Percentiles rank a stretch among this genome's conserved stretches.
Conservation (phyloP, 2,329 filamentous ascomycete genomes). For the Nothophaeocryptopus gaeumannii region DNA sequence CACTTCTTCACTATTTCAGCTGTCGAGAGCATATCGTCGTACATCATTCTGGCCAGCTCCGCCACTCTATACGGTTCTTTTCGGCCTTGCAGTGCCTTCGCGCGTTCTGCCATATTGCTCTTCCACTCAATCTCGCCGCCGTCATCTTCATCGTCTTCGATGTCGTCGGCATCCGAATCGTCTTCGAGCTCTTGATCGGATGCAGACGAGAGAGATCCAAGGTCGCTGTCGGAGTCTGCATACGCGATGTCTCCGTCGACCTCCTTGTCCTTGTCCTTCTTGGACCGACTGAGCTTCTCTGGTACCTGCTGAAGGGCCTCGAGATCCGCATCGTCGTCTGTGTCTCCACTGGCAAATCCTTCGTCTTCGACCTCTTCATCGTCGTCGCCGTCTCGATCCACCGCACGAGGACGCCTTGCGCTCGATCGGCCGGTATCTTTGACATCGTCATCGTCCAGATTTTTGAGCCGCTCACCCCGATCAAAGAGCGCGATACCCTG, state of each 20-base stretch:
- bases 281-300: slow-evolving; percentile 51
- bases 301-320: slow-evolving; percentile 42
- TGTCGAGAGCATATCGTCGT: slow-evolving; percentile 75
- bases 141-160: slow-evolving; percentile 52
- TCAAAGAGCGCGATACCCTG: slow-evolving; percentile 83
- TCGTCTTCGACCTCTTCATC: slow-evolving; percentile 51
- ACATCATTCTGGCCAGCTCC: slow-evolving; percentile 84
- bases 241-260: slow-evolving; percentile 76
- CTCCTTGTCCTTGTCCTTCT: slow-evolving; percentile 44
- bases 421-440: slow-evolving; percentile 31
- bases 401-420: slow-evolving; percentile 53
- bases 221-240: slow-evolving; percentile 93
- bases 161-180: slow-evolving; percentile 42
- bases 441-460: slow-evolving; percentile 50
- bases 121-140: slow-evolving; percentile 88
- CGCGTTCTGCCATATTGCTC: slow-evolving; percentile 74
- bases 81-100: slow-evolving; percentile 66
- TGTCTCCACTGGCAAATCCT: slow-evolving; percentile 47
- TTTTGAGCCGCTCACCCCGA: slow-evolving; percentile 66
- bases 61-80: slow-evolving; percentile 71
- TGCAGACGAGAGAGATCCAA: slow-evolving; percentile 75
- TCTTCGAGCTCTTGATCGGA: slow-evolving; percentile 56
- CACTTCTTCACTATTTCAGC: slow-evolving; percentile 74
- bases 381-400: slow-evolving; percentile 49
- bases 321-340: slow-evolving; percentile 55